A percentile compares a stretch with the other conserved stretches of the same genome.
Evolutionary conservation across 1,284 basidiomycete species (phyloP).

Genomic region (Apiotrichum laibachii): DNA sequence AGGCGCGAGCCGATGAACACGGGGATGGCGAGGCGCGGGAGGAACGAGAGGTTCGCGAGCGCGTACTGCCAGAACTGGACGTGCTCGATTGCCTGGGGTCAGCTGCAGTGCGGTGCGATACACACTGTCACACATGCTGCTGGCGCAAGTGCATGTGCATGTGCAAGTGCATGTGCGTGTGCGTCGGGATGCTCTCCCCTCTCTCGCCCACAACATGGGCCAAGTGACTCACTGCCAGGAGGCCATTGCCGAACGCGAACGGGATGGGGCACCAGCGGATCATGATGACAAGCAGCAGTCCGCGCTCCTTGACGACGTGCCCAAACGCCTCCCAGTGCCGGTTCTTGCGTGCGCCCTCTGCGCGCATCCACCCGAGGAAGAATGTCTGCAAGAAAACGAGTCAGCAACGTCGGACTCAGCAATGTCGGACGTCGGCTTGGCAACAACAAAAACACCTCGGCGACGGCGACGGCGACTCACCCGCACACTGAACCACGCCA

Average conservation of each 20-base stretch:
- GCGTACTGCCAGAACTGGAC: constrained; percentile 48
- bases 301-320: constrained; percentile 46
- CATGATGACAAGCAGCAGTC: constrained; percentile 47
- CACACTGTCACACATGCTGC: too few relatives aligned
- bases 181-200: too few relatives aligned
- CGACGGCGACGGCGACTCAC: too few relatives aligned
- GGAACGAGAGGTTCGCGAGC: constrained; percentile 45
- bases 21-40: constrained; percentile 44
- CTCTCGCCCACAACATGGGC: too few relatives aligned
- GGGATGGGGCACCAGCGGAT: constrained; percentile 51
- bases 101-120: neutral
- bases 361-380: constrained; percentile 44
- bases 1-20: constrained; percentile 51
- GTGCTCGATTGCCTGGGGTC: constrained; percentile 44
- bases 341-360: constrained; percentile 33
- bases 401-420: too few relatives aligned
- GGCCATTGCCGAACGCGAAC: constrained; percentile 48
- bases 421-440: too few relatives aligned
- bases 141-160: too few relatives aligned
- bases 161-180: too few relatives aligned
- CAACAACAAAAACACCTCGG: too few relatives aligned
- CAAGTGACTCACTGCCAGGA: constrained; percentile 44
- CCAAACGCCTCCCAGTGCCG: constrained; percentile 51
- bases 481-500: constrained; percentile 46
- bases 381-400: constrained; percentile 44